Evolutionary conservation across 176 grass and related monocot species (phyloP), one percentile per base, ranked within the genome.

Genomic region (Aegilops tauschii): DNA sequence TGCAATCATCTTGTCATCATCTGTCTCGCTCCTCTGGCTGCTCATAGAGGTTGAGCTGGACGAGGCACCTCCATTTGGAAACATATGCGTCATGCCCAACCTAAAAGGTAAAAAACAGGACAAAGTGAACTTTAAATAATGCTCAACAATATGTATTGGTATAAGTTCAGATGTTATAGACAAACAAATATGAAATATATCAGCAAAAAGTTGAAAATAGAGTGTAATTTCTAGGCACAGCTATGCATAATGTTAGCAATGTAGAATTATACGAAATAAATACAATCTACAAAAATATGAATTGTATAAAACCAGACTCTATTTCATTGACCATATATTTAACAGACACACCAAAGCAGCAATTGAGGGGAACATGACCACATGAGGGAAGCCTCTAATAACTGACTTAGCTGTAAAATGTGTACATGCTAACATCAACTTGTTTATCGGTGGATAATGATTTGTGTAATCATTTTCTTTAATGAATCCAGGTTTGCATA

Each of bases 1-100:
- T 70, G 97, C 97, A 87, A 99, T 99, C 97, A 96, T 96, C 82
- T 69, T 88, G 85, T 99, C 97, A 81, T 96, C 94, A 80, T 89
- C 45, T 12, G 92, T 98, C 50, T 96, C 80, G 54, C 68, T 91
- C 28, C 18, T 89, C 30, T 91, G 92, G 80, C 86, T 94, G 67
- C 94, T 91, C 83, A 82, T 32, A 69, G 85, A 90, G 49, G 92
- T 92, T 40, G 90, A 95, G 64, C 90, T 94, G 63, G 97, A 99
- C 25, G 97, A 92, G 35, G 92, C 94, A 78, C 87, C 89, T 85
- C 85, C 97, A 86, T 67, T 76, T 28, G 80, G 80, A 92, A 85
- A 62, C 69, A 72, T 76, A 16, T 91, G 88, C 9, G 85, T 65
- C 95, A 94, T 97, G 27, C 80, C 69, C 36, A 69, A 72, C 82